These are phyloP conservation scores for Nelumbo lutea DNA, from an alignment of 164 flowering plant genomes.

Conservation along the genomic window DNA sequence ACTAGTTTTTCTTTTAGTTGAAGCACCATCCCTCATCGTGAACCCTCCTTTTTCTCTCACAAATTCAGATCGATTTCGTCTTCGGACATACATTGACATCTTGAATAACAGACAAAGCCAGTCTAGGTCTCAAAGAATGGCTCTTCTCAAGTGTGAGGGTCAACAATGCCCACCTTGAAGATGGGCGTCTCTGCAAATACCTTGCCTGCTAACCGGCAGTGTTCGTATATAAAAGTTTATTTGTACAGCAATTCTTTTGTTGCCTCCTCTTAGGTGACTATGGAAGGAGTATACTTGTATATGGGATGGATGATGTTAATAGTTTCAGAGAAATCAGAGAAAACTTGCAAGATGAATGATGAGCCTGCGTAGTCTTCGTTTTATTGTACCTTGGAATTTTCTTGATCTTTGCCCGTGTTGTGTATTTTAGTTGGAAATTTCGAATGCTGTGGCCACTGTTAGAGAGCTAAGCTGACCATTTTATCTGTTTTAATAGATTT, in stretches of 20 bases:
- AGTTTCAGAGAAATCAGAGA: not conserved
- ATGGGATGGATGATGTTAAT: not conserved
- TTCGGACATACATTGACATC: constrained; percentile 66
- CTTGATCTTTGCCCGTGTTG: too few relatives aligned
- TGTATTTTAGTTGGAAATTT: too few relatives aligned
- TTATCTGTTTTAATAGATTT: too few relatives aligned
- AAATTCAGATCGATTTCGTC: constrained; percentile 73
- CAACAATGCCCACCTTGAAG: constrained; percentile 29
- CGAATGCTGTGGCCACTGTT: too few relatives aligned
- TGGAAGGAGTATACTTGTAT: not conserved
- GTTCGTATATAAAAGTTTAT: constrained; percentile 25
- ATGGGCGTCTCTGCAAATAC: not conserved
- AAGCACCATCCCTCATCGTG: constrained; percentile 83
- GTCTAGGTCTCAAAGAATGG: constrained; percentile 58
- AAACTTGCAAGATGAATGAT: not conserved
- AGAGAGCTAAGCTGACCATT: too few relatives aligned
- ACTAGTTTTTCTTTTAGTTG: constrained; percentile 73
- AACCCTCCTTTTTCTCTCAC: constrained; percentile 91
- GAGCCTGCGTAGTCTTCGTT: not conserved
- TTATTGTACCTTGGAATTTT: too few relatives aligned
- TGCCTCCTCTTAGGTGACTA: constrained; percentile 8
- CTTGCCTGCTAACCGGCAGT: not conserved
- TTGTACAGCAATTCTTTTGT: constrained; percentile 66
- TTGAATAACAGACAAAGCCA: constrained; percentile 67
- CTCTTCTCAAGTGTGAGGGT: constrained; percentile 56